phyloP scores from a whole-genome alignment of 2,329 filamentous ascomycete genomes.

The Xylariaceae sp. region DNA sequence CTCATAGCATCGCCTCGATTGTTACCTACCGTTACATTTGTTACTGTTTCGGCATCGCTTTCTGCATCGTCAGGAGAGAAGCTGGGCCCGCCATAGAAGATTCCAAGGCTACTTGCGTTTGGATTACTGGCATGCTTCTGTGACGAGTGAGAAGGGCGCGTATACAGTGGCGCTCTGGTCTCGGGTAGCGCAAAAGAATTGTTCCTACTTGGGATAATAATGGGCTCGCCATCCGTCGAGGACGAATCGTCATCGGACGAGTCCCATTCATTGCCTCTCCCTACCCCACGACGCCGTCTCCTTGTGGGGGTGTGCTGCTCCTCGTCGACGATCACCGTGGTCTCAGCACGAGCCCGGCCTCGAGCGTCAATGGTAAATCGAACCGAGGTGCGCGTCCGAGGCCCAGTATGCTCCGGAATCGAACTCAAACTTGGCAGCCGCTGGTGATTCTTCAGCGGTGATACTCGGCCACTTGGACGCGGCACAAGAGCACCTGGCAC shows the following conservation, averaged over 20 bases:
- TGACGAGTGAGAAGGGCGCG: slow-evolving; percentile 42
- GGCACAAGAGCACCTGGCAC: slow-evolving; percentile 32
- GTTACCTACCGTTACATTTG: slow-evolving; percentile 39
- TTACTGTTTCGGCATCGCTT: slow-evolving; percentile 56
- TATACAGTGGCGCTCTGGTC: slow-evolving; percentile 42
- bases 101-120: slow-evolving; percentile 40
- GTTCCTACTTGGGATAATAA: slow-evolving; percentile 58
- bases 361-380: slow-evolving; percentile 60
- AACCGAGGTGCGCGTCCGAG: slow-evolving; percentile 50
- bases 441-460: slow-evolving; percentile 49
- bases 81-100: slow-evolving; percentile 34
- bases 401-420: slow-evolving; percentile 50
- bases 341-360: slow-evolving; percentile 53
- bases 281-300: slow-evolving; percentile 22
- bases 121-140: slow-evolving; percentile 47
- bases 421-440: slow-evolving; percentile 50
- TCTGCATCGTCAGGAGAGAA: slow-evolving; percentile 38
- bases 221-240: slow-evolving; percentile 59
- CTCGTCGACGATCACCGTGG: slow-evolving; percentile 38
- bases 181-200: slow-evolving; percentile 55
- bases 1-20: slow-evolving; percentile 52
- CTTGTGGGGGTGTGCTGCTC: slow-evolving; percentile 24
- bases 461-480: slow-evolving; percentile 44
- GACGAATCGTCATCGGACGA: slow-evolving; percentile 49
- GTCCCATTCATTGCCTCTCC: slow-evolving; percentile 35